Conservation (phyloP, 352 stramenopile species). For the Globisporangium irregulare region DNA sequence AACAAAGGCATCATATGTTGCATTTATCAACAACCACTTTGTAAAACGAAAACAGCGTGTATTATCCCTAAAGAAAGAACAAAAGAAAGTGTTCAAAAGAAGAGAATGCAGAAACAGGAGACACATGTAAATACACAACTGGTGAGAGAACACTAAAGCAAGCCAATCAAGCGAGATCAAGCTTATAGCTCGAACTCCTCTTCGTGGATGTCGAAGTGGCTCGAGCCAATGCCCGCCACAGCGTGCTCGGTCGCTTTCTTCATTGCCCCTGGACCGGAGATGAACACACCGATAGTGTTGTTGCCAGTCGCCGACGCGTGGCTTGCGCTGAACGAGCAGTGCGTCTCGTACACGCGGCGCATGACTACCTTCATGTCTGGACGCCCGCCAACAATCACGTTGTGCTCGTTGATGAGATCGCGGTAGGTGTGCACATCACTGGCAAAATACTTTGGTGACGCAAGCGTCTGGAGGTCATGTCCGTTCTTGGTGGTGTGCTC, state of each 20-base stretch:
- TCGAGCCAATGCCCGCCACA: conserved; percentile 4
- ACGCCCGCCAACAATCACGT: no score
- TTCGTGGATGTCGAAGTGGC: conserved; percentile 12
- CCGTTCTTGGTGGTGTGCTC: no score
- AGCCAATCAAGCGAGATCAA: not conserved
- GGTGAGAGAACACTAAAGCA: not conserved
- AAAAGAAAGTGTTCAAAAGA: not conserved
- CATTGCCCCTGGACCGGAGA: not conserved
- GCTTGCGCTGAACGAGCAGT: no score
- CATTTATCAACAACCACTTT: not conserved
- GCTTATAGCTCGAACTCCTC: conserved; percentile 3
- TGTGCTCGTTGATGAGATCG: no score
- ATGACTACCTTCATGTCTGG: no score
- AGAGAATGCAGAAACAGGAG: not conserved
- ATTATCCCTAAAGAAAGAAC: not conserved
- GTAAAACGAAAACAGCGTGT: not conserved
- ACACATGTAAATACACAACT: not conserved
- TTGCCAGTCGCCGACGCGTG: not conserved
- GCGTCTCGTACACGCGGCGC: no score
- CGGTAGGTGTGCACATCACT: no score
- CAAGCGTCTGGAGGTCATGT: no score
- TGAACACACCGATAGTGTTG: not conserved
- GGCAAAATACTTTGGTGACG: no score
- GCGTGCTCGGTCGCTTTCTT: conserved; percentile 1
- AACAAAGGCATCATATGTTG: not conserved